phyloP scores from a whole-genome alignment of 2,329 filamentous ascomycete genomes.

The Monilinia laxa region DNA sequence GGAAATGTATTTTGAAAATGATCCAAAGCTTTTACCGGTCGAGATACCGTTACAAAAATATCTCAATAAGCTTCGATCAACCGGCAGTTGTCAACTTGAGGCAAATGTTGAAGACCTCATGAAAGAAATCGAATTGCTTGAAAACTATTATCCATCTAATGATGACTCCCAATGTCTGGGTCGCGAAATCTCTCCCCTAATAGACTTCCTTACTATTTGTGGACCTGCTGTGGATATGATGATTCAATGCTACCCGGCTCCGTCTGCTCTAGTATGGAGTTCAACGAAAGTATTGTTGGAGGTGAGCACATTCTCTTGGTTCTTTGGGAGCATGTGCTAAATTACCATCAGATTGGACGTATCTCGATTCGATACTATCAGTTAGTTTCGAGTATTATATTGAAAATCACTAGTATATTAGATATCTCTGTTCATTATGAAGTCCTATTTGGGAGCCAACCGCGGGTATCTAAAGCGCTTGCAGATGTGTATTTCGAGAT shows the following conservation, averaged over 20 bases:
- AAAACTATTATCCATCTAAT: constrained; percentile 16
- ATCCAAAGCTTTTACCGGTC: constrained; percentile 8
- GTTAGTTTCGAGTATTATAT: constrained; percentile 9
- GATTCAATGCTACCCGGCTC: constrained; percentile 16
- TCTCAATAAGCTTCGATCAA: constrained; percentile 13
- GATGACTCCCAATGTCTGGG: background rate
- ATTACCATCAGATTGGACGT: constrained; percentile 14
- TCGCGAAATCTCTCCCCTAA: constrained; percentile 16
- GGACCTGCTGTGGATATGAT: constrained; percentile 18
- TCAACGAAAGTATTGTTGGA: constrained; percentile 8
- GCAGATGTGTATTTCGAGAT: constrained; percentile 19
- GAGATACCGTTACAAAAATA: constrained; percentile 9
- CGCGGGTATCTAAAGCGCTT: constrained; percentile 13
- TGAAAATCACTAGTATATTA: constrained; percentile 14
- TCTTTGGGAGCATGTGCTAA: background rate
- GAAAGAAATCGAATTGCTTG: constrained; percentile 19
- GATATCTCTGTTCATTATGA: constrained; percentile 15
- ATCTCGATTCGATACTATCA: constrained; percentile 8
- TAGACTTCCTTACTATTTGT: constrained; percentile 20
- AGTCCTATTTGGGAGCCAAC: constrained; percentile 13
- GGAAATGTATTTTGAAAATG: constrained; percentile 8
- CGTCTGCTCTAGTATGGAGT: constrained; percentile 19
- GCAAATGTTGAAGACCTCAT: constrained; percentile 20
- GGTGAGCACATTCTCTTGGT: background rate
- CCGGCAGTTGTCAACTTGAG: background rate